Conservation (phyloP, 2,329 filamentous ascomycete species). For the Mariannaea sp. region DNA sequence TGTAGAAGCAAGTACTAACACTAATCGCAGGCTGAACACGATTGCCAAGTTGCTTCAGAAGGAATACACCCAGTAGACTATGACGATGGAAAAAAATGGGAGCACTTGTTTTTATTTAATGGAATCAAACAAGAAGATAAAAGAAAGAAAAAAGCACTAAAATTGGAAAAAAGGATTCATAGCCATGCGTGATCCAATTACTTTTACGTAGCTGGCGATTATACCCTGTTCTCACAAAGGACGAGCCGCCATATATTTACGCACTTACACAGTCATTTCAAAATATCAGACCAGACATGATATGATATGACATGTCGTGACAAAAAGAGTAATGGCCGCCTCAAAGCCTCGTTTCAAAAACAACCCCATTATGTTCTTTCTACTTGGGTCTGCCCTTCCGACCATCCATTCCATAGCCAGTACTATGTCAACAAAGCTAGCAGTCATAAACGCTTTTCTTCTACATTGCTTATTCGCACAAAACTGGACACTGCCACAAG, state of each 20-base stretch:
- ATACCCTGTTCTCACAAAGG: too few species aligned
- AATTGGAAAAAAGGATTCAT: background rate
- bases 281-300: too few species aligned
- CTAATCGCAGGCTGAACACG: slow-evolving; percentile 59
- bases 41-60: slow-evolving; percentile 68
- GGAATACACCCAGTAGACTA: slow-evolving; percentile 58
- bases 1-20: slow-evolving; percentile 24
- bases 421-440: slow-evolving; percentile 26
- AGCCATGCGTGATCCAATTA: background rate
- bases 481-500: slow-evolving; percentile 27
- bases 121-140: slow-evolving; percentile 21
- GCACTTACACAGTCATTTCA: too few species aligned
- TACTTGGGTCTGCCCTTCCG: slow-evolving; percentile 33
- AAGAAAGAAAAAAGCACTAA: slow-evolving; percentile 16
- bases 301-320: too few species aligned
- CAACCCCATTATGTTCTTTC: slow-evolving; percentile 27
- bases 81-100: slow-evolving; percentile 16
- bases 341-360: slow-evolving; percentile 23
- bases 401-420: slow-evolving; percentile 20
- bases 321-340: background rate
- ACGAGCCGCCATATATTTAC: too few species aligned
- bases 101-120: slow-evolving; percentile 7
- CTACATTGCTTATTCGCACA: slow-evolving; percentile 26
- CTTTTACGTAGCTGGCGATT: too few species aligned
- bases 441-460: slow-evolving; percentile 28